Evolutionary conservation across 1,284 basidiomycete species (phyloP).

Genomic region (Tilletia indica): DNA sequence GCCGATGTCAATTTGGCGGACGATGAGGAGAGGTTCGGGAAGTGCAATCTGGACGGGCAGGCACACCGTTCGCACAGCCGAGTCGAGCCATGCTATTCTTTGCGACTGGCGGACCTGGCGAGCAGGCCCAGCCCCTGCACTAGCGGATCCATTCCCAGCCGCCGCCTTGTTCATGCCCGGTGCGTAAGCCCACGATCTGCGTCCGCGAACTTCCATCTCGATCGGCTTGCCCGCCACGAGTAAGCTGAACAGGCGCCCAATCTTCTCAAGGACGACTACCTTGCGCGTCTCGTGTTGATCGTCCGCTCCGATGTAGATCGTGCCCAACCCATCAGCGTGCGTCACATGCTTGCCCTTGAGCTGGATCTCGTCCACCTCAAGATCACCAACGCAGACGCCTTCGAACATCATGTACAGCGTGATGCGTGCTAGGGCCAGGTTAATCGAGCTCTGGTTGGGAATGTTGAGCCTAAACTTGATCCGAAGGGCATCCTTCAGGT

Average conservation of each 20-base stretch:
- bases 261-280: conserved; percentile 11
- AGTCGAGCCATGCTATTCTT: conserved; percentile 43
- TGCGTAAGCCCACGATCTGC: conserved; percentile 21
- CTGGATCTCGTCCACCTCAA: conserved; percentile 10
- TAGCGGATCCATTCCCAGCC: conserved; percentile 22
- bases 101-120: conserved; percentile 18
- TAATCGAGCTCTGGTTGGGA: conserved; percentile 26
- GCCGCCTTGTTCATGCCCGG: neutral
- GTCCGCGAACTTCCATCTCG: conserved; percentile 18
- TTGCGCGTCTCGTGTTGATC: conserved; percentile 16
- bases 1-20: conserved; percentile 25
- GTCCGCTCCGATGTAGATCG: conserved; percentile 15
- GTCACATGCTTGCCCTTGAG: conserved; percentile 14
- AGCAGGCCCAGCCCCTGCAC: conserved; percentile 12
- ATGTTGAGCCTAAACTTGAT: conserved; percentile 19
- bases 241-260: conserved; percentile 20
- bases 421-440: conserved; percentile 18
- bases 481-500: conserved; percentile 14
- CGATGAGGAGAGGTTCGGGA: conserved; percentile 17
- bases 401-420: conserved; percentile 19
- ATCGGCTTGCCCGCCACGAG: conserved; percentile 23
- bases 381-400: conserved; percentile 15
- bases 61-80: conserved; percentile 34
- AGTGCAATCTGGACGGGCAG: conserved; percentile 24
- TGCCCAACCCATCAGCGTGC: conserved; percentile 11